A percentile compares a stretch with the other conserved stretches of the same genome.
Conservation (phyloP, 495 filamentous ascomycete species). For the Neurospora sp. region DNA sequence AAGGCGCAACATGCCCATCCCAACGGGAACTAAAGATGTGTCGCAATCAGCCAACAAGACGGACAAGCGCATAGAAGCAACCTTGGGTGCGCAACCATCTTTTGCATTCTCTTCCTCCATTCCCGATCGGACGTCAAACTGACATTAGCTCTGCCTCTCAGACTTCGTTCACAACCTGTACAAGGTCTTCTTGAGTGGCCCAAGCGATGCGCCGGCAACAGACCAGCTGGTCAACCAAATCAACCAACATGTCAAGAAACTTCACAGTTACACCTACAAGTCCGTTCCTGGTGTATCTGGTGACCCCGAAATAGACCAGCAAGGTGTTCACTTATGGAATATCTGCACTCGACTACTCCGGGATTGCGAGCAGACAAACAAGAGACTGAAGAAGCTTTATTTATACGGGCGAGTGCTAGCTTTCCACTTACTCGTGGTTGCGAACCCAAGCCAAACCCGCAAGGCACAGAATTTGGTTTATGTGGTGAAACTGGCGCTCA, state of each 20-base stretch:
- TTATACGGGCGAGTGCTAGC: conserved; percentile 51
- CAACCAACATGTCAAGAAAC: conserved; percentile 20
- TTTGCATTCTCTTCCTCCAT: background rate
- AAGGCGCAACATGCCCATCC: background rate
- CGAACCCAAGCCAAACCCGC: conserved; percentile 23
- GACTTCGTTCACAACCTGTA: conserved; percentile 13
- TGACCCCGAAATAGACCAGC: conserved; percentile 37
- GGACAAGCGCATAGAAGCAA: conserved; percentile 13
- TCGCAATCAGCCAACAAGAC: background rate
- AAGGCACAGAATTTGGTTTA: conserved; percentile 35
- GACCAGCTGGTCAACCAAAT: conserved; percentile 28
- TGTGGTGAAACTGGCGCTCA: conserved; percentile 57
- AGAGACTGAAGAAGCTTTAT: conserved; percentile 16
- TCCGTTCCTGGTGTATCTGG: conserved; percentile 6
- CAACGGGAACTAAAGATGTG: background rate
- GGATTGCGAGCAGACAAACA: conserved; percentile 5
- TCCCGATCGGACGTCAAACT: background rate
- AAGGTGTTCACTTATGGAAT: conserved; percentile 58
- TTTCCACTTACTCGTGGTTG: conserved; percentile 57
- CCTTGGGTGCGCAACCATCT: background rate
- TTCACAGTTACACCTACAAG: conserved; percentile 15
- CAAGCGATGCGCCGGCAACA: conserved; percentile 7
- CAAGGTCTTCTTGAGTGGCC: conserved; percentile 12
- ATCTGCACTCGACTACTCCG: conserved; percentile 44
- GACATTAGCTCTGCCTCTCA: background rate